Conservation (phyloP, 495 filamentous ascomycete genomes). For the Penicillium bovifimosum region DNA sequence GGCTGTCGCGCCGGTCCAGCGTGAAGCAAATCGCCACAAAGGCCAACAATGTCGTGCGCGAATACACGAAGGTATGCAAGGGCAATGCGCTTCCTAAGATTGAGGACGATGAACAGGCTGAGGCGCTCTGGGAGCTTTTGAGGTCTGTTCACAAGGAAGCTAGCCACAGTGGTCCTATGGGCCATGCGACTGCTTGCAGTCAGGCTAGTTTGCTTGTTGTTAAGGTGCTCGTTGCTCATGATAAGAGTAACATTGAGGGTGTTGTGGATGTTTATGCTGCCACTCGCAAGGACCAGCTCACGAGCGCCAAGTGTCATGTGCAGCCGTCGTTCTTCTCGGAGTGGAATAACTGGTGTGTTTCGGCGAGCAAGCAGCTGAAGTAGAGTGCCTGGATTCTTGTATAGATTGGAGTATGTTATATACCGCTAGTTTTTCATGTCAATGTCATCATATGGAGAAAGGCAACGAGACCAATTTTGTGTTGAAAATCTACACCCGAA, state of each 20-base stretch:
- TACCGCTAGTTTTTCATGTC: background rate
- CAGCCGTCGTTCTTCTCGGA: slow-evolving; percentile 61
- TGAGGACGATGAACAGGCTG: slow-evolving; percentile 27
- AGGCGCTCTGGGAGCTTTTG: slow-evolving; percentile 54
- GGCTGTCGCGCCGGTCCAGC: slow-evolving; percentile 53
- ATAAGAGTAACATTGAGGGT: slow-evolving; percentile 41
- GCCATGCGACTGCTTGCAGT: slow-evolving; percentile 54
- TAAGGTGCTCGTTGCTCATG: slow-evolving; percentile 52
- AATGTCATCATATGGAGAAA: background rate
- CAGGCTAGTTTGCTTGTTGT: slow-evolving; percentile 57
- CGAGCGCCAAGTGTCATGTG: slow-evolving; percentile 51
- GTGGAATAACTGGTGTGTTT: slow-evolving; percentile 61
- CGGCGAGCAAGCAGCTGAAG: slow-evolving; percentile 44
- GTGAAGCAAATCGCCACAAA: slow-evolving; percentile 70
- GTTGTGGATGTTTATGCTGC: slow-evolving; percentile 54
- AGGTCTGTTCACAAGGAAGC: slow-evolving; percentile 67
- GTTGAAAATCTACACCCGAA: background rate
- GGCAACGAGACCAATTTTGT: too few species aligned
- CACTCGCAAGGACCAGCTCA: slow-evolving; percentile 49
- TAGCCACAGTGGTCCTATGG: slow-evolving; percentile 52
- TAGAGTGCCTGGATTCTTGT: background rate
- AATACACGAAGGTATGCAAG: slow-evolving; percentile 67
- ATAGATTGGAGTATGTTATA: slow-evolving; percentile 1
- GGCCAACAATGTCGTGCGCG: slow-evolving; percentile 59
- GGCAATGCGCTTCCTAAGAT: slow-evolving; percentile 42